phyloP scores from a whole-genome alignment of 106 monocot genomes.

The Dendrobium huoshanense region DNA sequence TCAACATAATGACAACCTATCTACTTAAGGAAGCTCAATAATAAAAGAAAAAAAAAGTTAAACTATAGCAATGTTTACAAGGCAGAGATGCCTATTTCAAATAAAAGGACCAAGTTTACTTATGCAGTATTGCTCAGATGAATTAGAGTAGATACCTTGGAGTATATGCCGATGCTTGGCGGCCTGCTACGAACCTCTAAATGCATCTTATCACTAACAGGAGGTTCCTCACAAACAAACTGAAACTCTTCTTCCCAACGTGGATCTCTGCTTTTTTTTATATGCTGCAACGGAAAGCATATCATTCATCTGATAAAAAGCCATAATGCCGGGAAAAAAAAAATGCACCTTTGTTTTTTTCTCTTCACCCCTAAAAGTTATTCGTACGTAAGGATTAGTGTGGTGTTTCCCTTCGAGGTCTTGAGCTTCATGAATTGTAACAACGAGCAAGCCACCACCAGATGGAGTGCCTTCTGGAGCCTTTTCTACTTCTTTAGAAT shows the following conservation, averaged over 20 bases:
- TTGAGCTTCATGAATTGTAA: slow-evolving; percentile 76
- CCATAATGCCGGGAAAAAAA: background rate
- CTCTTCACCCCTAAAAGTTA: slow-evolving; percentile 76
- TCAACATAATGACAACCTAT: background rate
- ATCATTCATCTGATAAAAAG: background rate
- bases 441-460: slow-evolving; percentile 78
- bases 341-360: slow-evolving; percentile 74
- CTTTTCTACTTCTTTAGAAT: slow-evolving; percentile 32
- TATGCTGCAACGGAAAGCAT: slow-evolving; percentile 40
- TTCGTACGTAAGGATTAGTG: slow-evolving; percentile 68
- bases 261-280: slow-evolving; percentile 90
- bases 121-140: background rate
- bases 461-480: slow-evolving; percentile 60
- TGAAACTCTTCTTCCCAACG: slow-evolving; percentile 83
- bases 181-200: slow-evolving; percentile 76
- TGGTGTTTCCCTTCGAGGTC: slow-evolving; percentile 90
- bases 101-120: background rate
- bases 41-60: background rate
- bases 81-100: no score
- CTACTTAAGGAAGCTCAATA: background rate
- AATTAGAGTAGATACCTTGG: slow-evolving; percentile 50
- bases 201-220: slow-evolving; percentile 69
- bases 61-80: no score
- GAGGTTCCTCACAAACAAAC: slow-evolving; percentile 78
- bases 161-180: slow-evolving; percentile 58